Evolutionary conservation across 371 early-diverging fungal genomes (phyloP).

Genomic region (Gilbertella persicaria): DNA sequence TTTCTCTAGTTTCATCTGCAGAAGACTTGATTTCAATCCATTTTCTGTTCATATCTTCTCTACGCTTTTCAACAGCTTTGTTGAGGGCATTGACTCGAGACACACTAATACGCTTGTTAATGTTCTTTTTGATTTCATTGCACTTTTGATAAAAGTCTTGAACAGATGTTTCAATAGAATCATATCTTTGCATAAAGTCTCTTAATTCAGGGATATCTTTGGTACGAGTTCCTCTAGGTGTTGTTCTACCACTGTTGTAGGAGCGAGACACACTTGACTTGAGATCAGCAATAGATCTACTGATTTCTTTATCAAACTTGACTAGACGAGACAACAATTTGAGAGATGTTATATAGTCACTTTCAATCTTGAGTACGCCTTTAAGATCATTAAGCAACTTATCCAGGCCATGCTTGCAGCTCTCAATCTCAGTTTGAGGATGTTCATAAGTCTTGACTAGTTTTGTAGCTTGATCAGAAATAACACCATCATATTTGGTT

Average conservation of each 20-base stretch:
- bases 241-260: constrained; percentile 6
- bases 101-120: constrained; percentile 23
- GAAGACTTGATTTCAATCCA: constrained; percentile 38
- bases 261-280: constrained; percentile 28
- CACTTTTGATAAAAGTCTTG: constrained; percentile 31
- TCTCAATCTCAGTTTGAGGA: constrained; percentile 21
- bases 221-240: constrained; percentile 12
- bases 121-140: constrained; percentile 24
- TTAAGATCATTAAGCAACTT: constrained; percentile 31
- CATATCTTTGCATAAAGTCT: constrained; percentile 37
- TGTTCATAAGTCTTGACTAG: constrained; percentile 24
- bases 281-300: constrained; percentile 29
- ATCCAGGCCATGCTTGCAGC: constrained; percentile 20
- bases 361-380: constrained; percentile 22
- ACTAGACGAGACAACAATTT: constrained; percentile 30
- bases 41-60: constrained; percentile 32
- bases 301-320: constrained; percentile 31
- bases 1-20: constrained; percentile 38
- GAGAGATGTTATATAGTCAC: constrained; percentile 35
- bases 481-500: constrained; percentile 26
- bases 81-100: constrained; percentile 25
- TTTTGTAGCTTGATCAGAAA: constrained; percentile 29
- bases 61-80: constrained; percentile 33
- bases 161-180: constrained; percentile 29
- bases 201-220: constrained; percentile 35